phyloP scores from a whole-genome alignment of 2,329 filamentous ascomycete species.

The Arthrobotrys megalospora region DNA sequence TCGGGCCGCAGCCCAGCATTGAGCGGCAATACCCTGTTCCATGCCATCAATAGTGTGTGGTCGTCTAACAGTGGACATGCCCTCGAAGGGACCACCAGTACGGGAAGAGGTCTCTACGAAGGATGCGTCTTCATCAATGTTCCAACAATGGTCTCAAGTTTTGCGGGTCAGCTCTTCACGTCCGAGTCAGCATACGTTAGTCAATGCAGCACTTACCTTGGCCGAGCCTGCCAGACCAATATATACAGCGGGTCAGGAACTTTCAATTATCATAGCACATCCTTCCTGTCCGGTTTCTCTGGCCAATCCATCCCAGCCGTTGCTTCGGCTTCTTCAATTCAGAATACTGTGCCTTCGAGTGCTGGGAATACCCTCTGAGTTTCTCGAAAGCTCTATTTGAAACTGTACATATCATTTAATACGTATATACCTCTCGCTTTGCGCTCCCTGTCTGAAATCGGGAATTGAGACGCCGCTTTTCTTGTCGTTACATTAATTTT shows the following conservation, averaged over 20 bases:
- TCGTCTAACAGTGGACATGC: slow-evolving; percentile 64
- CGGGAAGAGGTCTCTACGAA: slow-evolving; percentile 64
- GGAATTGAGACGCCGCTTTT: too few species aligned
- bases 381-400: too few species aligned
- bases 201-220: slow-evolving; percentile 64
- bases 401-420: too few species aligned
- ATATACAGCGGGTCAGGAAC: slow-evolving; percentile 55
- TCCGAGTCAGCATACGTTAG: slow-evolving; percentile 56
- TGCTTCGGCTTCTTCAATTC: slow-evolving; percentile 30
- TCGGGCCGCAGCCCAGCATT: slow-evolving; percentile 65
- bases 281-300: slow-evolving; percentile 15
- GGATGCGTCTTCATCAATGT: slow-evolving; percentile 64
- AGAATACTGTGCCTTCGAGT: slow-evolving; percentile 12
- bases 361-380: slow-evolving; percentile 33
- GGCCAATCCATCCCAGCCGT: slow-evolving; percentile 3
- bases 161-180: slow-evolving; percentile 66
- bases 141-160: slow-evolving; percentile 60
- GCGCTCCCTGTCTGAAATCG: too few species aligned
- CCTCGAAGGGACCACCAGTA: slow-evolving; percentile 63
- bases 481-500: too few species aligned
- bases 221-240: slow-evolving; percentile 65
- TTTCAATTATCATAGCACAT: slow-evolving; percentile 1
- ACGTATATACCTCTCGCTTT: too few species aligned
- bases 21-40: slow-evolving; percentile 65
- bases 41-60: slow-evolving; percentile 66